Conservation (phyloP, 208 protist species). For the Wallacemonas sp. region DNA sequence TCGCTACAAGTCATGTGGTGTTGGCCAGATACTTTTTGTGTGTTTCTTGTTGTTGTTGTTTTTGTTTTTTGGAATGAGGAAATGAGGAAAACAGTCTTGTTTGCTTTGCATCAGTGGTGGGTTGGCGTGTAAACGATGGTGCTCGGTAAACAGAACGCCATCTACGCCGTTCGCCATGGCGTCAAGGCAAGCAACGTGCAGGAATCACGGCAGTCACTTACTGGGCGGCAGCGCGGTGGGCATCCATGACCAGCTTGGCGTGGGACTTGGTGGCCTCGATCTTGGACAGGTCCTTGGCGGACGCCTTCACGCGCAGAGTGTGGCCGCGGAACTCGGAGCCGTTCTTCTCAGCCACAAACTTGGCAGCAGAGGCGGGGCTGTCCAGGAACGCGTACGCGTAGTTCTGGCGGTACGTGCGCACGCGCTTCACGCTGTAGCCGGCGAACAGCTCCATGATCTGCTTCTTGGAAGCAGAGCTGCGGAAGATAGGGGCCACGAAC, state of each 20-base stretch:
- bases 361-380: constrained; percentile 60
- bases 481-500: constrained; percentile 85
- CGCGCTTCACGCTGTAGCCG: constrained; percentile 69
- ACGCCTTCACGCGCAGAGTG: constrained; percentile 65
- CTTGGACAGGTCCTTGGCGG: constrained; percentile 75
- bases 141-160: neutral
- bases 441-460: constrained; percentile 76
- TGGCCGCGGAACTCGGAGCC: constrained; percentile 76
- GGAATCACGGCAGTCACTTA: neutral
- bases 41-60: neutral
- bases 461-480: constrained; percentile 59
- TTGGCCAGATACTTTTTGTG: too few relatives aligned
- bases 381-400: constrained; percentile 82
- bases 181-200: constrained; percentile 1
- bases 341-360: constrained; percentile 82
- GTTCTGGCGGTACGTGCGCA: constrained; percentile 85
- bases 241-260: constrained; percentile 65
- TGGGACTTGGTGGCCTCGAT: constrained; percentile 48
- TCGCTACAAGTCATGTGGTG: too few relatives aligned
- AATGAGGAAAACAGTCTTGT: constrained; percentile 14
- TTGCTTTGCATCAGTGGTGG: constrained; percentile 11
- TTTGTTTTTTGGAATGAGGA: constrained; percentile 3
- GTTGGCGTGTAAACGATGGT: neutral
- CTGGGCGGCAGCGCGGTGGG: constrained; percentile 42
- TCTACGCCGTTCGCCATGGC: neutral